Evolutionary conservation across 1,139 yeast genomes (phyloP).

Genomic region (Zygoascus hellenicus): DNA sequence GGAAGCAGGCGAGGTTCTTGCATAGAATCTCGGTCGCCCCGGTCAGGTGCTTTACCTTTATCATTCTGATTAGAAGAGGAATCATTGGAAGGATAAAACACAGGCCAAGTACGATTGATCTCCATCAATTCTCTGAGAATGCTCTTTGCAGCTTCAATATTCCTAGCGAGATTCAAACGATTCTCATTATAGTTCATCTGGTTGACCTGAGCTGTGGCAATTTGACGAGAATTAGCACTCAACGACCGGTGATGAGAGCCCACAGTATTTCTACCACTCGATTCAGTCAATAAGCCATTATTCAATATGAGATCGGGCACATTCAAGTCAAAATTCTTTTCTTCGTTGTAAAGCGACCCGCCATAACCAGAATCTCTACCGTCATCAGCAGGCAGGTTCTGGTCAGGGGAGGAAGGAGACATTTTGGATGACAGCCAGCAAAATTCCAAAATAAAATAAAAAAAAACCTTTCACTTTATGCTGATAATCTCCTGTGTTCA

Average conservation of each 20-base stretch:
- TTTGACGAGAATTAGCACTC: slow-evolving; percentile 26
- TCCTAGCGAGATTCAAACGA: slow-evolving; percentile 54
- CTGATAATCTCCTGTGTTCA: no score
- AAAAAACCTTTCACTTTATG: no score
- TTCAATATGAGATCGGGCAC: slow-evolving; percentile 17
- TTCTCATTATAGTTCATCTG: slow-evolving; percentile 69
- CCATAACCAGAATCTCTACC: slow-evolving; percentile 26
- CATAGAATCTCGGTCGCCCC: background rate
- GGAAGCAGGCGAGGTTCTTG: slow-evolving; percentile 21
- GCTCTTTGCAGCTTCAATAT: slow-evolving; percentile 52
- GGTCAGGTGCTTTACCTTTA: slow-evolving; percentile 8
- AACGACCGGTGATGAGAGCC: slow-evolving; percentile 21
- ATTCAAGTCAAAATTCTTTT: slow-evolving; percentile 7
- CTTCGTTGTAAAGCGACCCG: slow-evolving; percentile 19
- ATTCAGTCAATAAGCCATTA: slow-evolving; percentile 14
- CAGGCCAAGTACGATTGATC: slow-evolving; percentile 56
- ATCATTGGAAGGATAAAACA: slow-evolving; percentile 53
- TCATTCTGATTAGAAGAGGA: background rate
- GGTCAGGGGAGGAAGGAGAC: background rate
- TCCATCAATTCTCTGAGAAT: slow-evolving; percentile 49
- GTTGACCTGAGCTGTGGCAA: slow-evolving; percentile 42
- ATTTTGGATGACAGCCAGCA: background rate
- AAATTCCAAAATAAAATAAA: no score
- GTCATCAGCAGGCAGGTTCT: background rate
- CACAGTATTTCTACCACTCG: slow-evolving; percentile 6